phyloP scores from a whole-genome alignment of 139 green algal genomes.

The Ettlia oleoabundans region DNA sequence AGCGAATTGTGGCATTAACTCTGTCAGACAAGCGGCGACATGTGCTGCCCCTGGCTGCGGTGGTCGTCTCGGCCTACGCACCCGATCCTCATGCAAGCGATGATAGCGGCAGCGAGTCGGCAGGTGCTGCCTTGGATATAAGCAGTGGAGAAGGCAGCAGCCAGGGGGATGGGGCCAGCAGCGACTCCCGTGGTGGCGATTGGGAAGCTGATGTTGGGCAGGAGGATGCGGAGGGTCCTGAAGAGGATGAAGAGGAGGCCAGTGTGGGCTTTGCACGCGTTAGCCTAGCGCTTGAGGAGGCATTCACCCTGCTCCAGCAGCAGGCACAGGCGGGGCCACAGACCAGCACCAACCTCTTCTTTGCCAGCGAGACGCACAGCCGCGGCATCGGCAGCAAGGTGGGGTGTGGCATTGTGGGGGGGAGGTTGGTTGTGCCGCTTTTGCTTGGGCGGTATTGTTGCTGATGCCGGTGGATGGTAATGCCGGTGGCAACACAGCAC shows the following conservation, averaged over 20 bases:
- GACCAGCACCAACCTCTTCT: conserved; percentile 20
- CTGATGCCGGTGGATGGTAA: no score
- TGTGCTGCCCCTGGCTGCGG: conserved; percentile 3
- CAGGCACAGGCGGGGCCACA: conserved; percentile 21
- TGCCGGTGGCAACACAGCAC: no score
- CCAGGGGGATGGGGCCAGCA: neutral
- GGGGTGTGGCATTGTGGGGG: neutral
- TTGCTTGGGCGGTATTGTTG: no score
- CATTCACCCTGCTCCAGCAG: neutral
- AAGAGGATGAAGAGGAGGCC: no score
- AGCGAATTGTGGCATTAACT: neutral
- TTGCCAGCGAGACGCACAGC: conserved; percentile 13
- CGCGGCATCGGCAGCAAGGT: conserved; percentile 38
- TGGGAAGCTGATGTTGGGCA: neutral
- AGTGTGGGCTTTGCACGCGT: neutral
- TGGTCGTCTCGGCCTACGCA: conserved; percentile 1
- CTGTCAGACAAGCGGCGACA: neutral
- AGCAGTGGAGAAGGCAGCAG: neutral
- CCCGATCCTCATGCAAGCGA: neutral
- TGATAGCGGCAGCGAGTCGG: neutral
- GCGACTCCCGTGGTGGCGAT: neutral
- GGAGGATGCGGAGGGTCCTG: neutral
- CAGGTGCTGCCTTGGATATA: neutral
- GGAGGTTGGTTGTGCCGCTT: neutral
- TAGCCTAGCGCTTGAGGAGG: neutral